Conservation (phyloP, 2,329 filamentous ascomycete species). For the Coccinonectria pachysandricola region DNA sequence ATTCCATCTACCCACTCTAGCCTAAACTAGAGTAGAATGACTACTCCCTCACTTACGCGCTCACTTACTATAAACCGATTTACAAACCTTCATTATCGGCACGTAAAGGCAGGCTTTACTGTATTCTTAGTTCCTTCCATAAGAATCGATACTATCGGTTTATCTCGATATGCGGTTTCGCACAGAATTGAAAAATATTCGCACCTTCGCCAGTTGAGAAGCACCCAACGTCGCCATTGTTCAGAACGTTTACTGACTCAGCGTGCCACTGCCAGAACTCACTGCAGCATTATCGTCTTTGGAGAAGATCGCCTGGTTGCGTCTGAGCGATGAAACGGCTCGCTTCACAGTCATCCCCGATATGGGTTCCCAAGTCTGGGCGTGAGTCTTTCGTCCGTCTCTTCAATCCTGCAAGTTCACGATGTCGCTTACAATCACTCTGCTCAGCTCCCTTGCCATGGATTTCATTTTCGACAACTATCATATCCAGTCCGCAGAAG, state of each 20-base stretch:
- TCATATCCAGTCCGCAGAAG: constrained; percentile 73
- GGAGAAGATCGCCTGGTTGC: constrained; percentile 83
- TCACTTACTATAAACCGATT: too few relatives aligned
- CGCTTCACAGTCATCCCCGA: constrained; percentile 96
- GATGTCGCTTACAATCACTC: too few relatives aligned
- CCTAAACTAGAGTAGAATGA: too few relatives aligned
- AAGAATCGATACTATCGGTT: too few relatives aligned
- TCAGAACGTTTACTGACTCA: background rate
- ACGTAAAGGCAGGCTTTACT: too few relatives aligned
- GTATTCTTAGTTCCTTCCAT: too few relatives aligned
- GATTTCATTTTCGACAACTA: constrained; percentile 84
- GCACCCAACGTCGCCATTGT: too few relatives aligned
- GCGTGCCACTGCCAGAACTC: constrained; percentile 39
- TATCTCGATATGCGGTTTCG: constrained; percentile 50
- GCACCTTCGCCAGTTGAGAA: constrained; percentile 59
- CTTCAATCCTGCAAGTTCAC: too few relatives aligned
- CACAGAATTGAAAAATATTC: constrained; percentile 55
- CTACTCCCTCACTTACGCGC: too few relatives aligned
- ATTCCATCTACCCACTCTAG: too few relatives aligned
- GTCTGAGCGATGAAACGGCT: constrained; percentile 75
- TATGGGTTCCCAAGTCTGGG: constrained; percentile 93
- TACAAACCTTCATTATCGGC: too few relatives aligned
- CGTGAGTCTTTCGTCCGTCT: constrained; percentile 52
- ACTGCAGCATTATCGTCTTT: constrained; percentile 53
- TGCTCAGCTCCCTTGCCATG: constrained; percentile 45